Percentiles rank a stretch among this genome's conserved stretches.
Evolutionary conservation across 306 rosid genomes (phyloP).

Genomic region (Rubus idaeus): DNA sequence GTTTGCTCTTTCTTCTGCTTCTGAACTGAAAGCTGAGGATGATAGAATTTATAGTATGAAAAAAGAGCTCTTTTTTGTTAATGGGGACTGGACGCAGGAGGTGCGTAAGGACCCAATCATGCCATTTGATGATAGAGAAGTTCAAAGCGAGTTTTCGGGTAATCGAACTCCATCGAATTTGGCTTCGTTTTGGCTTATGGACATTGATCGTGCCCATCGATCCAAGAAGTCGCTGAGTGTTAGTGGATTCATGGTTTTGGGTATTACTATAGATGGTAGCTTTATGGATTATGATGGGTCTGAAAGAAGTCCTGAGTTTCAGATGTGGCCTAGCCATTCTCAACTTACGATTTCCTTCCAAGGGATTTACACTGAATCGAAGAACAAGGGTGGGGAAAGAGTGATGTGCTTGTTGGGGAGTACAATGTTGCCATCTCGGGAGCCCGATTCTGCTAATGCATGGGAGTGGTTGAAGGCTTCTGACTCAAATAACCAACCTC

Average conservation of each 20-base stretch:
- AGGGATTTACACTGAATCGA: constrained; percentile 82
- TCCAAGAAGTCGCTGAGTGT: constrained; percentile 55
- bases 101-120: constrained; percentile 59
- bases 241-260: constrained; percentile 58
- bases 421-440: constrained; percentile 77
- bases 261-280: constrained; percentile 49
- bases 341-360: constrained; percentile 59
- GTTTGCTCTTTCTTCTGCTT: constrained; percentile 61
- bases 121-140: constrained; percentile 55
- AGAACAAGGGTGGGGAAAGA: constrained; percentile 80
- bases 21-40: constrained; percentile 56
- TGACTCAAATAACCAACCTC: constrained; percentile 35
- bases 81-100: constrained; percentile 86
- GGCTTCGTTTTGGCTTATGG: constrained; percentile 68
- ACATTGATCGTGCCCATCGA: constrained; percentile 58
- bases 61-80: constrained; percentile 55
- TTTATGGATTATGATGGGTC: constrained; percentile 31
- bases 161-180: constrained; percentile 43
- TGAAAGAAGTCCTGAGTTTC: constrained; percentile 49
- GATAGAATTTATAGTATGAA: constrained; percentile 42
- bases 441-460: constrained; percentile 50
- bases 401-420: constrained; percentile 84
- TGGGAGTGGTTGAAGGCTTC: constrained; percentile 74
- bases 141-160: constrained; percentile 17
- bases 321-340: constrained; percentile 63